Percentiles rank a stretch among this genome's conserved stretches.
Conservation (phyloP, 2,329 filamentous ascomycete genomes). For the Diaporthe capsici region DNA sequence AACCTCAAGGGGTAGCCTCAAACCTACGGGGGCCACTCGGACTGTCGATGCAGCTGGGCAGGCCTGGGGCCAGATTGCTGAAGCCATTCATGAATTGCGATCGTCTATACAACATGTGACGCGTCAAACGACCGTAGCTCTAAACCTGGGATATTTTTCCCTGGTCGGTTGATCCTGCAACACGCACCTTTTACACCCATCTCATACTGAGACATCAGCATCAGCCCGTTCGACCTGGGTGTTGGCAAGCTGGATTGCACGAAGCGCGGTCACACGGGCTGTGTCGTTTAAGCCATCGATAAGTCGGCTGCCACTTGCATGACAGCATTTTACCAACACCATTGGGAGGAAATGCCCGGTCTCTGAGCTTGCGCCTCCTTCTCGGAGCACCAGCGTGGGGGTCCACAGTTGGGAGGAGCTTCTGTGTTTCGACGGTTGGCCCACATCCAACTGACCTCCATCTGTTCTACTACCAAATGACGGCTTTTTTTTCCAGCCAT, state of each 20-base stretch:
- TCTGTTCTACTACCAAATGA: constrained; percentile 29
- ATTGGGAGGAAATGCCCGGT: background rate
- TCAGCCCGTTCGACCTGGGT: constrained; percentile 5
- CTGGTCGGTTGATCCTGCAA: background rate
- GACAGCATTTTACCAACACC: constrained; percentile 28
- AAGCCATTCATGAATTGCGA: constrained; percentile 9
- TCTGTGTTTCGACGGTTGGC: constrained; percentile 5
- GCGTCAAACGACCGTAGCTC: background rate
- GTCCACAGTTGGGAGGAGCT: background rate
- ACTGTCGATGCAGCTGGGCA: constrained; percentile 16
- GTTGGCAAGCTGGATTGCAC: constrained; percentile 28
- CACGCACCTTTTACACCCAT: background rate
- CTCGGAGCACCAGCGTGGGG: constrained; percentile 32
- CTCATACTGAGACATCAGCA: constrained; percentile 32
- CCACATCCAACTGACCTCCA: constrained; percentile 10
- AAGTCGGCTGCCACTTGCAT: constrained; percentile 34
- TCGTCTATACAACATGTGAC: background rate
- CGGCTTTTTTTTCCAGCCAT: constrained; percentile 29
- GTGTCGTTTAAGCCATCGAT: constrained; percentile 28
- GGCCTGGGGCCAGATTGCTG: background rate
- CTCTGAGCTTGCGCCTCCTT: constrained; percentile 17
- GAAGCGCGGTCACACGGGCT: constrained; percentile 14
- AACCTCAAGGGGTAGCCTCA: background rate
- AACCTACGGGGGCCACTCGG: background rate
- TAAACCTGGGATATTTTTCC: background rate